A percentile compares a stretch with the other conserved stretches of the same genome.
Evolutionary conservation across 2,329 filamentous ascomycete genomes (phyloP).

Genomic region (Diaporthe sp.): DNA sequence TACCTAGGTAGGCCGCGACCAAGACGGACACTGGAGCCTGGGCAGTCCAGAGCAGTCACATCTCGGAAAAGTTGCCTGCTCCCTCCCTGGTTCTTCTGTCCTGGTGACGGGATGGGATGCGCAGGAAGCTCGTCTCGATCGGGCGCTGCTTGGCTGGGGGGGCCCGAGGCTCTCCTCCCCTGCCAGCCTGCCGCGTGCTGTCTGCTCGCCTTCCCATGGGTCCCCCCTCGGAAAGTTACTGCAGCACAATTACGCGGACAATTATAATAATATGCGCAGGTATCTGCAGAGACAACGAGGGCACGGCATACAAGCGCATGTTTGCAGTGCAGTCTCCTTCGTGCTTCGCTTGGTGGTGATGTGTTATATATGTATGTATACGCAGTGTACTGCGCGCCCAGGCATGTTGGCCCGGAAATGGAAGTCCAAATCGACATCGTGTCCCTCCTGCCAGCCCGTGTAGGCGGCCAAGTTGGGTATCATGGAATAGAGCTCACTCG

Average conservation of each 20-base stretch:
- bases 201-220: neutral
- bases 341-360: neutral
- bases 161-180: constrained; percentile 3
- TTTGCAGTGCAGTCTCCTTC: neutral
- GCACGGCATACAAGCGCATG: neutral
- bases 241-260: neutral
- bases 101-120: constrained; percentile 12
- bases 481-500: neutral
- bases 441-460: neutral
- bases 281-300: neutral
- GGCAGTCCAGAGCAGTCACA: constrained; percentile 23
- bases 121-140: constrained; percentile 25
- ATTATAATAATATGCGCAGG: neutral
- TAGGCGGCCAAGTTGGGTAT: neutral
- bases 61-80: constrained; percentile 26
- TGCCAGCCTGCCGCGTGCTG: neutral
- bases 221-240: neutral
- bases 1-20: constrained; percentile 19
- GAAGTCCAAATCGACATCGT: neutral
- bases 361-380: neutral
- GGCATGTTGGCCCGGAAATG: neutral
- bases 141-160: constrained; percentile 9
- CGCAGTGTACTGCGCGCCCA: neutral
- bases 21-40: constrained; percentile 18
- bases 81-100: neutral